Percentiles rank a stretch among this genome's conserved stretches.
phyloP scores from a whole-genome alignment of 192 early-diverging fungal species.

The Coemansia sp. region DNA sequence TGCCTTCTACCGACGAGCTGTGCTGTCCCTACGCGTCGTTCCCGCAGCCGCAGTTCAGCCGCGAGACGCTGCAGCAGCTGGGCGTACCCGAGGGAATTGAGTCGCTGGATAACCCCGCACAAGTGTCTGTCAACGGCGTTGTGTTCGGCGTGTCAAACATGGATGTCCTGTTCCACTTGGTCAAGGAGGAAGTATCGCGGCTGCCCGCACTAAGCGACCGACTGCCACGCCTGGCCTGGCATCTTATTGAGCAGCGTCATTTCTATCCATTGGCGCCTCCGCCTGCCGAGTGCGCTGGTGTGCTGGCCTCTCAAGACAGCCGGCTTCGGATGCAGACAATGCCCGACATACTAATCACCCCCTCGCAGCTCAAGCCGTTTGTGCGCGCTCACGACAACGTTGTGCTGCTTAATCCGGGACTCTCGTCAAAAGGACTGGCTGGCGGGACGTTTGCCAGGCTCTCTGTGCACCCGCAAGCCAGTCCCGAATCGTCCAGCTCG shows the following conservation, averaged over 20 bases:
- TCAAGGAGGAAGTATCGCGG: conserved; percentile 67
- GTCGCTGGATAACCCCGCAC: conserved; percentile 78
- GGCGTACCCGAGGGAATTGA: conserved; percentile 36
- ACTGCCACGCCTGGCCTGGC: conserved; percentile 69
- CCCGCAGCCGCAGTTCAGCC: conserved; percentile 81
- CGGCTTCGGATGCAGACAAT: conserved; percentile 54
- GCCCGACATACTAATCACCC: conserved; percentile 86
- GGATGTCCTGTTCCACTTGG: conserved; percentile 77
- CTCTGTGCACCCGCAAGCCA: conserved; percentile 63
- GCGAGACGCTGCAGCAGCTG: conserved; percentile 23
- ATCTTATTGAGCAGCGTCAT: conserved; percentile 79
- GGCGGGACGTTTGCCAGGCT: conserved; percentile 86
- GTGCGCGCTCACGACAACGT: conserved; percentile 74
- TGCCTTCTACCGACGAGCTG: conserved; percentile 80
- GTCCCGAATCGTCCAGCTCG: not conserved
- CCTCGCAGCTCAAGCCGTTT: conserved; percentile 74
- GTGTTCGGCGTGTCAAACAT: conserved; percentile 74
- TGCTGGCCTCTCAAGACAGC: conserved; percentile 42
- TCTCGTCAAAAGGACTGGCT: conserved; percentile 65
- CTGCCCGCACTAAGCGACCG: conserved; percentile 60
- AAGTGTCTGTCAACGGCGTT: conserved; percentile 83
- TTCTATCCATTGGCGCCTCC: conserved; percentile 89
- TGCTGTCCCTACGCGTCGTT: conserved; percentile 73
- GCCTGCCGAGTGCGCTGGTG: conserved; percentile 35
- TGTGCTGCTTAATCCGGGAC: conserved; percentile 85